Percentiles rank a stretch among this genome's conserved stretches.
These are phyloP conservation scores for Acanthamoeba lenticulata DNA, from an alignment of 208 protist genomes.

Conservation along the genomic window DNA sequence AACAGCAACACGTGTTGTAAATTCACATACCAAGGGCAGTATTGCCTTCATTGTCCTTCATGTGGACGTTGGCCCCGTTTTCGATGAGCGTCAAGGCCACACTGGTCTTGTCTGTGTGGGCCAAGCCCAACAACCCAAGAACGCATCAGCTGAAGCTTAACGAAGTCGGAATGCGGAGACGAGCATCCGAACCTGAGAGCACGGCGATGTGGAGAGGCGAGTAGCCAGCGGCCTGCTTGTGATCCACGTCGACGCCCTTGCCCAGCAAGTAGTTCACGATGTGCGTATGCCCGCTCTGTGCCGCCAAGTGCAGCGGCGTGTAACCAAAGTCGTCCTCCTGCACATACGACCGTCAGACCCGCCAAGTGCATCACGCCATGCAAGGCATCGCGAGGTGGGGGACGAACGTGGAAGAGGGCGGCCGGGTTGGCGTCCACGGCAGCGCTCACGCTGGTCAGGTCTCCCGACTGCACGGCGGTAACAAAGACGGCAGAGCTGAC, in stretches of 20 bases:
- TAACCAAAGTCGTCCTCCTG: slow-evolving; percentile 22
- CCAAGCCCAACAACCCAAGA: fast-evolving
- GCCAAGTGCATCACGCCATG: no score
- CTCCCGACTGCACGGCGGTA: background rate
- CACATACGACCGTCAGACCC: background rate
- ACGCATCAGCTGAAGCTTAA: background rate
- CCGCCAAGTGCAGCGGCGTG: background rate
- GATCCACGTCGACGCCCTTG: background rate
- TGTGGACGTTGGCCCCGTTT: background rate
- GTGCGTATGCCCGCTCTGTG: background rate
- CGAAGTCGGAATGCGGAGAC: no score
- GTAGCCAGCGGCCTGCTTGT: slow-evolving; percentile 16
- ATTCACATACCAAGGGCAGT: background rate
- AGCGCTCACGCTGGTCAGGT: background rate
- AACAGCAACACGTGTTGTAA: background rate
- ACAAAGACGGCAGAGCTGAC: background rate
- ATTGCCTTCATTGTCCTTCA: slow-evolving; percentile 12
- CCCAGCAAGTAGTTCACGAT: slow-evolving; percentile 3
- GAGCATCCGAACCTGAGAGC: background rate
- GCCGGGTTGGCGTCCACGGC: background rate
- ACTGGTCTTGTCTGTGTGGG: slow-evolving; percentile 29
- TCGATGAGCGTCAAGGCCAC: background rate
- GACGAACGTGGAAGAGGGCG: background rate
- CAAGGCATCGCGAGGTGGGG: no score
- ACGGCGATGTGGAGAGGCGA: slow-evolving; percentile 8